Conservation (phyloP, 1,284 basidiomycete genomes). For the Inonotus obliquus region DNA sequence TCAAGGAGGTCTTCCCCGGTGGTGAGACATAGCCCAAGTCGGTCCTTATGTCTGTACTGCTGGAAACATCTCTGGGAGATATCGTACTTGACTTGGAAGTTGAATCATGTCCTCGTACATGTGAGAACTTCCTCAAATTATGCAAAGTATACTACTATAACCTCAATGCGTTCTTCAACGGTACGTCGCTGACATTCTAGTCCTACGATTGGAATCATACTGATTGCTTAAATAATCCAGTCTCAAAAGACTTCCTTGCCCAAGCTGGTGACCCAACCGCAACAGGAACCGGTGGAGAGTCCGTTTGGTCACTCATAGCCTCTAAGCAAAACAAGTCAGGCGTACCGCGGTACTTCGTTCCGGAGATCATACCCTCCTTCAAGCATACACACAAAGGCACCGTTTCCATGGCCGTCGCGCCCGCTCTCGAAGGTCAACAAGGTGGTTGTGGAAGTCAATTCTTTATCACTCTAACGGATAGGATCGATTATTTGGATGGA, state of each 20-base stretch:
- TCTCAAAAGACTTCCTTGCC: slow-evolving; percentile 95
- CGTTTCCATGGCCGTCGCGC: slow-evolving; percentile 93
- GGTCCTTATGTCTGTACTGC: slow-evolving; percentile 84
- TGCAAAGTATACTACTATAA: slow-evolving; percentile 98
- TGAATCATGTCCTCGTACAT: slow-evolving; percentile 85
- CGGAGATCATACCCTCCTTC: slow-evolving; percentile 74
- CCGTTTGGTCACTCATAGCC: slow-evolving; percentile 70
- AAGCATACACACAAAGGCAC: slow-evolving; percentile 89
- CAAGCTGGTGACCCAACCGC: slow-evolving; percentile 96
- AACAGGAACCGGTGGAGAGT: slow-evolving; percentile 90
- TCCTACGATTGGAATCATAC: background rate
- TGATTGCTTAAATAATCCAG: slow-evolving; percentile 36
- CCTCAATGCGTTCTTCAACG: slow-evolving; percentile 95
- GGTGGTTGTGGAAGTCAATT: slow-evolving; percentile 94
- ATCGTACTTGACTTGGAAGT: slow-evolving; percentile 94
- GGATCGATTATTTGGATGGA: slow-evolving; percentile 92
- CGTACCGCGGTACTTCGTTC: slow-evolving; percentile 73
- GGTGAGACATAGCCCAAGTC: too few relatives aligned
- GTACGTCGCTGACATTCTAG: slow-evolving; percentile 39
- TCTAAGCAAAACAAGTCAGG: slow-evolving; percentile 38
- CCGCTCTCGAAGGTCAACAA: slow-evolving; percentile 52
- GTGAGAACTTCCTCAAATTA: slow-evolving; percentile 95
- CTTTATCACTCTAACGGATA: slow-evolving; percentile 89
- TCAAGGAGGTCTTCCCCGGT: too few relatives aligned
- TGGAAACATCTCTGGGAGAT: slow-evolving; percentile 95